These are phyloP conservation scores for Croton setiger DNA, from an alignment of 441 rosid genomes.

Conservation along the genomic window DNA sequence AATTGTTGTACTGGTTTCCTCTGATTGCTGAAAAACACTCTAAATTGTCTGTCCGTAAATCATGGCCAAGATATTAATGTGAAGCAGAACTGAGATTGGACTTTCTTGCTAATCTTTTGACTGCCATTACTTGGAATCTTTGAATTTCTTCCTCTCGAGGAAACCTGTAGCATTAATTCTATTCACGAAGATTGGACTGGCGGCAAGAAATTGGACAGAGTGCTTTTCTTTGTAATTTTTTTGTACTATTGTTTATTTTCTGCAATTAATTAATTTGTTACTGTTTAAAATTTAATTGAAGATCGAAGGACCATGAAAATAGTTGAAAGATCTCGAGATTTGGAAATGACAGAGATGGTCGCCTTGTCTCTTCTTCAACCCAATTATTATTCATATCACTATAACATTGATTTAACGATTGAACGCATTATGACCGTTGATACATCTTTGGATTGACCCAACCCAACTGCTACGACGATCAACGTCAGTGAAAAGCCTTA, in stretches of 20 bases:
- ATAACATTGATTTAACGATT: not conserved
- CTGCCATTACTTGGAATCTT: not conserved
- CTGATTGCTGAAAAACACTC: not conserved
- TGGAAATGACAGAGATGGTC: conserved; percentile 43
- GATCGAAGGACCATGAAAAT: conserved; percentile 26
- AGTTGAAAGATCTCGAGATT: conserved; percentile 45
- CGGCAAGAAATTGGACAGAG: conserved; percentile 5
- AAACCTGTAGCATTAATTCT: not conserved
- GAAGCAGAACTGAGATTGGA: not conserved
- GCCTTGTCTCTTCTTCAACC: conserved; percentile 31
- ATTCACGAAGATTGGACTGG: not conserved
- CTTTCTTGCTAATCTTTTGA: not conserved
- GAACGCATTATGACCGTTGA: not conserved
- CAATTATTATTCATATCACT: not conserved
- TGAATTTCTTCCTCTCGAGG: conserved; percentile 5
- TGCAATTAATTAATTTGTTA: not conserved
- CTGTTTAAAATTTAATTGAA: not conserved
- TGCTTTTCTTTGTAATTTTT: not conserved
- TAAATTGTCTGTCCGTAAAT: not conserved
- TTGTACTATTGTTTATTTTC: not conserved
- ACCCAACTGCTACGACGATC: not conserved
- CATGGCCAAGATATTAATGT: not conserved
- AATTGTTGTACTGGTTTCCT: not conserved
- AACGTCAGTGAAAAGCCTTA: not conserved
- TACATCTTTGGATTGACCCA: not conserved